Conservation (phyloP, 768 basidiomycete species). For the Leccinellum luteum region DNA sequence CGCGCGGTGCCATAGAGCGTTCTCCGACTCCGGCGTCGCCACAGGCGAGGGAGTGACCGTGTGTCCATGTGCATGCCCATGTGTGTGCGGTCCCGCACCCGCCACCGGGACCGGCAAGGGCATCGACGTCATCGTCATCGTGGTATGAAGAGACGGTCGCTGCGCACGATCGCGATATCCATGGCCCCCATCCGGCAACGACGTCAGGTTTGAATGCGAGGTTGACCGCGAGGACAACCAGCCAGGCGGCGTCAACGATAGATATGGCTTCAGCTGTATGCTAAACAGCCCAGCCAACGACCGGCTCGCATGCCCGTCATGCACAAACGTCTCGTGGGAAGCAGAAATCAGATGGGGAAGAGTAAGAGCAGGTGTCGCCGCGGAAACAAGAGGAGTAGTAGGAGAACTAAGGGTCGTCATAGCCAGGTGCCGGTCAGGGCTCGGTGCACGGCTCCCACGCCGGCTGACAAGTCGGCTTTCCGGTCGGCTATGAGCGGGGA, state of each 20-base stretch:
- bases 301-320: constrained; percentile 49
- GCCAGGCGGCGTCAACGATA: constrained; percentile 40
- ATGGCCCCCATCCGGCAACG: constrained; percentile 6
- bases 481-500: constrained; percentile 19
- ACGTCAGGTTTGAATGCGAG: constrained; percentile 32
- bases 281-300: constrained; percentile 51
- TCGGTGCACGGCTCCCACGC: constrained; percentile 47
- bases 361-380: background rate
- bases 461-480: constrained; percentile 33
- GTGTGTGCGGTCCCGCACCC: background rate
- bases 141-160: background rate
- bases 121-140: background rate
- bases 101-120: background rate
- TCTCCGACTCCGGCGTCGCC: constrained; percentile 23
- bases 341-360: constrained; percentile 11
- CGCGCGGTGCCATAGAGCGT: constrained; percentile 52
- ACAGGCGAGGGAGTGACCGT: constrained; percentile 3
- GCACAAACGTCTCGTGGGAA: constrained; percentile 49
- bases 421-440: constrained; percentile 48
- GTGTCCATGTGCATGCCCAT: background rate
- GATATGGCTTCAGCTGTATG: constrained; percentile 63
- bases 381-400: background rate
- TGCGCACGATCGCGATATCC: constrained; percentile 1
- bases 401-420: constrained; percentile 5
- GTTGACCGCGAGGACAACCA: constrained; percentile 40